Base-by-base conservation (phyloP, 2,329 filamentous ascomycete species). In the Ophiostoma ulmi region DNA sequence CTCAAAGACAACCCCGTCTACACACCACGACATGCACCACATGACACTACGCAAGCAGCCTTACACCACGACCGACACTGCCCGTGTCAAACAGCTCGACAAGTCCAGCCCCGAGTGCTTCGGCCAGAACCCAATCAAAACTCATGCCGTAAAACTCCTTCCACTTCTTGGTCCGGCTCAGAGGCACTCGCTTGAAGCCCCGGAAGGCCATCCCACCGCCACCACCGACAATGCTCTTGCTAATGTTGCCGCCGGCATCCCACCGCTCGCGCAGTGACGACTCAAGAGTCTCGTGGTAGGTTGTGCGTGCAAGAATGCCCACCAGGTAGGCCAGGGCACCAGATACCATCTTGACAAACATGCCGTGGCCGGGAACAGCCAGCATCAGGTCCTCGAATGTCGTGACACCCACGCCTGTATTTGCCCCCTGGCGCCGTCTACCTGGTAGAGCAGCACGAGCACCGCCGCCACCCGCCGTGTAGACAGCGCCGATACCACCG, bases 61-160 rank as follows among this genome's bases (percentile, higher is more conserved):
- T 83, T 71, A 92, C 84, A 13, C 87, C 91, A 72, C 85, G 83
- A 1, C 91, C 91, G n/a, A 93, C 89, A 75, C 87, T 90, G 17
- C 88, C 84, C 14, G 91, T 93, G 76, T 92, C 87, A 77, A 94
- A 94, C 17, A 91, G 80, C 78, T 94, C 91, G 4, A 93, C 84
- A 20, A 90, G 76, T 1, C 91, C 91, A 38, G 88, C 83, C 0
- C 90, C 91, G 35, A 91, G 83, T 63, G 89, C 90, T 78, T 93
- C 90, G 58, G 86, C 88, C 61, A 93, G 77, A 20, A 91, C 83
- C 89, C 89, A 93, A 72, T 90, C 85, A 78, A 92, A 93, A 63
- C 84, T 80, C 72, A 92, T 78, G 0, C 91, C 91, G 75, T 87
- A 86, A 73, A 92, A 91, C 39, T 86, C 84, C 76, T 84, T 89